Evolutionary conservation across 352 stramenopile genomes (phyloP), one percentile per base, ranked within the genome.

Genomic region (Nothophytophthora sp.): DNA sequence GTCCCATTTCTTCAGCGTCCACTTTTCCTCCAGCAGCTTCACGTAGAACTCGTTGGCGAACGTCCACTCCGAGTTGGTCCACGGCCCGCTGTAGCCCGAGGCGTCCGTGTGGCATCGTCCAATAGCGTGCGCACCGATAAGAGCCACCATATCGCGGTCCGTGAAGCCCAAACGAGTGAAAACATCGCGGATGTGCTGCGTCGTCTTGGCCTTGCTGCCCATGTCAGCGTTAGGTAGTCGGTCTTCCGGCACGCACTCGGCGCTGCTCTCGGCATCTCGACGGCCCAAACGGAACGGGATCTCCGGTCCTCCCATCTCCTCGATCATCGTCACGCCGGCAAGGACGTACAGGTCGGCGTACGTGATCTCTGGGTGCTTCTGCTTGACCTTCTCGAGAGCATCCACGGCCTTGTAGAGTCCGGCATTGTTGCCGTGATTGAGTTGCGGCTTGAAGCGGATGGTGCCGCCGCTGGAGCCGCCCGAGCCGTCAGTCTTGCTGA

Each of bases 1-100:
- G 57, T 92, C 92, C 94, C 95, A 98, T 38, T 92, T 90, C 69
- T 97, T 97, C 25, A 95, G 53, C 15, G 84, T 98, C 96, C 96
- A 99, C 66, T 94, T 91, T 74, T 98, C 96, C 65, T 99, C 91
- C 3, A 99, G 27, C 11, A 88, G 40, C 35, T 84, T 69, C 16
- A 71, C 81, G 69, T 92, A 99, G 74, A 97, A 99, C 62, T 98
- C 88, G 74, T 99, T 99, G 44, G 84, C 98, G 76, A 99, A 98
- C 25, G 91, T 96, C 62, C 90, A 91, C 65, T 96, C 94, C 6
- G 96, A 67, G 55, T 90, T 85, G 9, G 92, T 98, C 96, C 96
- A 99, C 27, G 93, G 90, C 10, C 92, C 95, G 47, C 81, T 93
- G 75, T 97, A 96, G 62, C 96, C 96, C 50, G 73, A 96, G 29